These are phyloP conservation scores for Platanthera zijinensis DNA, from an alignment of 106 monocot genomes.

Conservation along the genomic window DNA sequence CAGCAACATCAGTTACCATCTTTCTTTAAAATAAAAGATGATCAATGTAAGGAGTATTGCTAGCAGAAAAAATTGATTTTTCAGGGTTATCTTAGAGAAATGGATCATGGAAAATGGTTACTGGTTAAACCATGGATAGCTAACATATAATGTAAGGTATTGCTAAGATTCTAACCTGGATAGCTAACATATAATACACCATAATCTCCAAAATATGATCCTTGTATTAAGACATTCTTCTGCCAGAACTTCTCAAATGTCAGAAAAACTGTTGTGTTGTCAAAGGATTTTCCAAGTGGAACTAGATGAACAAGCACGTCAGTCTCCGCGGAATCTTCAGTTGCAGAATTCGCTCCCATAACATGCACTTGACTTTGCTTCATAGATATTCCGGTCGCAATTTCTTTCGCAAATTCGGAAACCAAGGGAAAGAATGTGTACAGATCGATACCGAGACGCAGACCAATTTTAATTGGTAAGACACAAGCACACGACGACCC, in stretches of 20 bases:
- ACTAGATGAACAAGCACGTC: constrained; percentile 76
- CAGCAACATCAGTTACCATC: neutral
- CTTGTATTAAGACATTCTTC: constrained; percentile 60
- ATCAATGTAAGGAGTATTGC: neutral
- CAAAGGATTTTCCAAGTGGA: constrained; percentile 60
- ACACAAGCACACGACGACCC: constrained; percentile 79
- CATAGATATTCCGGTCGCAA: constrained; percentile 62
- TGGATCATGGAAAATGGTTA: neutral
- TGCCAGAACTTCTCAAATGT: constrained; percentile 70
- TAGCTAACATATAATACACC: constrained; percentile 73
- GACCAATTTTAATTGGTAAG: constrained; percentile 69
- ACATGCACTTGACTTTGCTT: constrained; percentile 81
- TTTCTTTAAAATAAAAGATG: neutral
- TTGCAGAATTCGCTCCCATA: constrained; percentile 93
- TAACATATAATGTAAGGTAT: neutral
- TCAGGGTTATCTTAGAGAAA: neutral
- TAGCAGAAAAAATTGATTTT: neutral
- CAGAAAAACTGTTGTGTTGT: constrained; percentile 27
- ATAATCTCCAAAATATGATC: constrained; percentile 52
- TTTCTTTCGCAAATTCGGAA: constrained; percentile 75
- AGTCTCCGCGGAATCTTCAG: constrained; percentile 67
- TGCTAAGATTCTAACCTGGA: constrained; percentile 47
- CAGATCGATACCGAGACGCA: constrained; percentile 48
- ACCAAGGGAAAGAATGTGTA: constrained; percentile 85
- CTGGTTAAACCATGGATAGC: neutral